Evolutionary conservation across 2,329 filamentous ascomycete species (phyloP).

Genomic region (Aschersonia sp.): DNA sequence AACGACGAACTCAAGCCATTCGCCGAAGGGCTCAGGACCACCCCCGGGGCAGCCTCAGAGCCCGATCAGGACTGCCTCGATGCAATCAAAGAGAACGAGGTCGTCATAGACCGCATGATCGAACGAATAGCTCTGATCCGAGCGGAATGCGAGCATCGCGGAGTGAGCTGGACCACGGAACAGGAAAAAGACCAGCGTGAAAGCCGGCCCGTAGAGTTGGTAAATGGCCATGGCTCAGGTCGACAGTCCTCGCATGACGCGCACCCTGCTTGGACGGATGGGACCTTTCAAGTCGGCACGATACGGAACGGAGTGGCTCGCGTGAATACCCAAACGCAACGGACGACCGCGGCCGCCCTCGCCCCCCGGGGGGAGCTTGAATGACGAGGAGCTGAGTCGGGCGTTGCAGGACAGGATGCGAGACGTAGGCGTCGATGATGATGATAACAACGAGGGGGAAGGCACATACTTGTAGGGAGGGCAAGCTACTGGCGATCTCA

Average conservation of each 20-base stretch:
- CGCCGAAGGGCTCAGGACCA: constrained; percentile 33
- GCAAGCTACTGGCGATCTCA: not conserved
- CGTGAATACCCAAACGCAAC: constrained; percentile 20
- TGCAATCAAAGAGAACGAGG: constrained; percentile 58
- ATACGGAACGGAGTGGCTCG: constrained; percentile 35
- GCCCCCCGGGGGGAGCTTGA: constrained; percentile 29
- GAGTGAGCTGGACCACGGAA: constrained; percentile 43
- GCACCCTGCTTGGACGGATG: constrained; percentile 44
- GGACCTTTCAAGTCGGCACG: constrained; percentile 47
- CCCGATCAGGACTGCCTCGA: constrained; percentile 59
- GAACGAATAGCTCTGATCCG: constrained; percentile 50
- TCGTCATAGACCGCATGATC: constrained; percentile 53
- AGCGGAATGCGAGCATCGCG: constrained; percentile 46
- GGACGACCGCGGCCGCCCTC: constrained; percentile 3
- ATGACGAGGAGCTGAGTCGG: constrained; percentile 43
- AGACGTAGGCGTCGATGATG: constrained; percentile 22
- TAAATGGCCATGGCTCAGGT: not conserved
- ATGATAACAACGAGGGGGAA: constrained; percentile 25
- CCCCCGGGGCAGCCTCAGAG: constrained; percentile 9
- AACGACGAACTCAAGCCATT: constrained; percentile 61
- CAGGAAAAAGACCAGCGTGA: constrained; percentile 19
- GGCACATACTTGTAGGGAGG: constrained; percentile 44
- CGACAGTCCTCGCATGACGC: constrained; percentile 2
- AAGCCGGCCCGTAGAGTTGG: not conserved
- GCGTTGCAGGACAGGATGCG: constrained; percentile 41